These are phyloP conservation scores for Entrophospora sp. DNA, from an alignment of 192 early-diverging fungal genomes.

Conservation along the genomic window DNA sequence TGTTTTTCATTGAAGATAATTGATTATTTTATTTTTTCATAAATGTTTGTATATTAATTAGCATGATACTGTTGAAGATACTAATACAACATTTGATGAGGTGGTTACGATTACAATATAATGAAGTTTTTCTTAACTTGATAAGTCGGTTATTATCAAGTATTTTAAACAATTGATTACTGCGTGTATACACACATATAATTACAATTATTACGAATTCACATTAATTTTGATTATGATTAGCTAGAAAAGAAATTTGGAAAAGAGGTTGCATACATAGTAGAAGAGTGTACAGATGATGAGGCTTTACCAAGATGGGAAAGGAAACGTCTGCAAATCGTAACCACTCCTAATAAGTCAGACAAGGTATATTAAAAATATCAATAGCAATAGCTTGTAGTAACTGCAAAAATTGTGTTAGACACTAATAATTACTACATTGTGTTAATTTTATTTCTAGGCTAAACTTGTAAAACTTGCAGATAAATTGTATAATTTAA, in stretches of 20 bases:
- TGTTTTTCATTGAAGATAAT: too few species aligned
- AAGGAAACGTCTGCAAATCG: conserved; percentile 52
- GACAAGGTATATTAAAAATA: conserved; percentile 21
- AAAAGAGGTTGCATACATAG: conserved; percentile 33
- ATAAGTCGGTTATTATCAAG: not conserved
- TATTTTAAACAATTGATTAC: too few species aligned
- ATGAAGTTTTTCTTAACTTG: not conserved
- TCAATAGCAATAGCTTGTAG: too few species aligned
- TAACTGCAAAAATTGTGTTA: too few species aligned
- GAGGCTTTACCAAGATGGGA: conserved; percentile 37
- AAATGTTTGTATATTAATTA: not conserved
- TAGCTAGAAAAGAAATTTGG: conserved; percentile 44
- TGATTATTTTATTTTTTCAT: not conserved
- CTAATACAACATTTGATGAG: conserved; percentile 53
- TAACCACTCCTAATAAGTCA: conserved; percentile 41
- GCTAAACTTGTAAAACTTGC: conserved; percentile 60
- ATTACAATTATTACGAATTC: too few species aligned
- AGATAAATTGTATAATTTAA: conserved; percentile 56
- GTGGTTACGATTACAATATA: conserved; percentile 19
- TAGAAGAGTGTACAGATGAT: conserved; percentile 54
- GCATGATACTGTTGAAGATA: conserved; percentile 65
- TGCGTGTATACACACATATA: too few species aligned
- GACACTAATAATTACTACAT: too few species aligned
- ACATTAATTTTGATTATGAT: not conserved
- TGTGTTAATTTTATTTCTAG: conserved; percentile 11